Evolutionary conservation across 768 basidiomycete genomes (phyloP).

Genomic region (Mrakia frigida): DNA sequence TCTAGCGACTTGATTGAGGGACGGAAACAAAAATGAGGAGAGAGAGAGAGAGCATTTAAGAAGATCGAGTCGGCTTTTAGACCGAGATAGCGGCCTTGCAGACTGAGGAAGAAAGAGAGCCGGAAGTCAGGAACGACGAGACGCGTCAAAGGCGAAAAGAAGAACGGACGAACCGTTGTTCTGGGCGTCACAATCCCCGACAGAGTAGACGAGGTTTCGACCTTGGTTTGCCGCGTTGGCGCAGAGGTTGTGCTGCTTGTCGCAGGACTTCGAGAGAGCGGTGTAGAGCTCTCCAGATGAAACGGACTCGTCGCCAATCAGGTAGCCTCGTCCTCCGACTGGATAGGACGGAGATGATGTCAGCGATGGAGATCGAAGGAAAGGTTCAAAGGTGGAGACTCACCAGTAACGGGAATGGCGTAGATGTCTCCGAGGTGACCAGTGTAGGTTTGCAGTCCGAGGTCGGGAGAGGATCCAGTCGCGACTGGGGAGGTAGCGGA

Average conservation of each 20-base stretch:
- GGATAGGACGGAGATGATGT: neutral
- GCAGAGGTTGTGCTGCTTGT: slow-evolving; percentile 35
- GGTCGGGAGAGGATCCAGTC: neutral
- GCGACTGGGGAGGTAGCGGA: neutral
- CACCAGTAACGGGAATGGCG: neutral
- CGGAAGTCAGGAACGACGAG: neutral
- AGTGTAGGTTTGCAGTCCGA: neutral
- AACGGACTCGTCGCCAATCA: neutral
- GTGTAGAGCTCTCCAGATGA: slow-evolving; percentile 25
- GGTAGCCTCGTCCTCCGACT: slow-evolving; percentile 4
- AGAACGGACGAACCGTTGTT: neutral
- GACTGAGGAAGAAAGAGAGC: neutral
- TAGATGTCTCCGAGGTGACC: neutral
- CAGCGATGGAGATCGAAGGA: neutral
- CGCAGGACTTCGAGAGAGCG: slow-evolving; percentile 34
- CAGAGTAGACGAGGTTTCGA: slow-evolving; percentile 34
- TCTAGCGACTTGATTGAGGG: neutral
- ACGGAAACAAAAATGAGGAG: neutral
- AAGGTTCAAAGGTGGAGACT: neutral
- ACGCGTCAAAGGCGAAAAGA: neutral
- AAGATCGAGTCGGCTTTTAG: neutral
- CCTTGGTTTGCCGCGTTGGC: slow-evolving; percentile 32
- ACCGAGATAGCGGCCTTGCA: neutral
- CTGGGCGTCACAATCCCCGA: slow-evolving; percentile 33
- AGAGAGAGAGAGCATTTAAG: neutral